Base-by-base conservation (phyloP, 768 basidiomycete species). In the Auriscalpium microsporum region DNA sequence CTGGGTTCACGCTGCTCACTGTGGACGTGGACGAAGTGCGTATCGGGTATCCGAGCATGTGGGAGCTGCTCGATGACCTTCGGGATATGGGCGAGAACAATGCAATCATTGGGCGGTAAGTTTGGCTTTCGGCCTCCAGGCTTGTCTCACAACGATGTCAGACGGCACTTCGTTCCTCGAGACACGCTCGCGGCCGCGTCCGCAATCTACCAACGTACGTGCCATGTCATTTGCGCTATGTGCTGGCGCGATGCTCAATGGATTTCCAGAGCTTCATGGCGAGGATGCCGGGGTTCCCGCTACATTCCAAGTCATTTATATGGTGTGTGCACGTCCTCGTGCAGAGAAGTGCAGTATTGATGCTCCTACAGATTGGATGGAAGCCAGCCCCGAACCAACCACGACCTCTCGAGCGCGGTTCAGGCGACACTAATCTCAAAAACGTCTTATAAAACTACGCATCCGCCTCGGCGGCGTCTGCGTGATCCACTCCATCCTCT, bases 81-180 rank as follows among this genome's bases (percentile, higher is more conserved):
- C 78, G 81, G 51, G 84, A 91, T 66, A 99, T 99, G 96, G 96
- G 96, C 17, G 96, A 99, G 67, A 83, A 81, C 49, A 98, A 96
- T 66, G 92, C 94, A 10, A 80, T 98, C 45, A 72, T 94, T 35
- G 91, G 89, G 63, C 75, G 92, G 86, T 90, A 58, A 46, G 76
- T 64, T 9, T 28, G 6, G 44, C 5, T 13, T 50, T 45, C 17
- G 11, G 37, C 51, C n/a, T 40, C 4, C 42, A 14, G 46, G 23
- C 44, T 44, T 40, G 23, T 14, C 53, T 38, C 37, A 45, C 8
- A 23, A 36, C 21, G 7, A 53, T 53, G 52, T 19, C 61, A 89
- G 90, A 57, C 80, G 86, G 35, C 77, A 81, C 57, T 77, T 76
- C 52, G 73, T 91, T 38, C 84, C 83, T 59, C 81, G 91, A 17